Evolutionary conservation across 2,329 filamentous ascomycete species (phyloP), one percentile per base, ranked within the genome.

Genomic region (Penicillium sp.): DNA sequence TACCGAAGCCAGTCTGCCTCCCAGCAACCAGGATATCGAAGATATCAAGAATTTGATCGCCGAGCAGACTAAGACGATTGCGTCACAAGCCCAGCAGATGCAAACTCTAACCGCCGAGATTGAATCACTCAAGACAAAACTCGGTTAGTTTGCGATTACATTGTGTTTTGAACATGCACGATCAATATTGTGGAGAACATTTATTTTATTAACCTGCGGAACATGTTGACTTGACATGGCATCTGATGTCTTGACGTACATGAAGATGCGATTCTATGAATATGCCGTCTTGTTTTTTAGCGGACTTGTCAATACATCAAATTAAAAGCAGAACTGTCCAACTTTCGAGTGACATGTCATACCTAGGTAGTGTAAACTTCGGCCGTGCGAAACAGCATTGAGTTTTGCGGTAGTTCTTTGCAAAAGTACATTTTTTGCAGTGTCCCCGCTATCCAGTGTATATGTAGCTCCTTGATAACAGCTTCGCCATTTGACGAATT

Each of bases 21-120:
- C 60, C 9, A 42, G 86, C 9, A 79, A 82, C 54, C 70, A 77
- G 18, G 79, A 82, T 4, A 74, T 95, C 29, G 71, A 77, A 25
- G 77, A 89, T 55, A 92, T 94, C 67, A 90, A 85, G 66, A 70
- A 76, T 38, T 69, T 92, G 52, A 72, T 95, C 22, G 79, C 85
- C 61, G 75, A 77, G 47, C 88, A 95, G 67, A 85, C 77, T 38
- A 79, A 77, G 69, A 79, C 87, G 48, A 85, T 95, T 57, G 78
- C 72, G 45, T 72, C 77, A n/a, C 84, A 95, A 66, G 84, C 77
- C 33, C 75, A 84, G 57, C 82, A 88, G 62, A 87, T 93, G 52
- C 73, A 73, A 33, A 71, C 73, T 17, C 68, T 94, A 32, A 77
- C 84, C 2, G 65, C 70, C 18, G 85, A 93, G 63, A 81, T 94